These are phyloP conservation scores for Fusarium nodosum DNA, from an alignment of 2,329 filamentous ascomycete genomes.

Conservation along the genomic window DNA sequence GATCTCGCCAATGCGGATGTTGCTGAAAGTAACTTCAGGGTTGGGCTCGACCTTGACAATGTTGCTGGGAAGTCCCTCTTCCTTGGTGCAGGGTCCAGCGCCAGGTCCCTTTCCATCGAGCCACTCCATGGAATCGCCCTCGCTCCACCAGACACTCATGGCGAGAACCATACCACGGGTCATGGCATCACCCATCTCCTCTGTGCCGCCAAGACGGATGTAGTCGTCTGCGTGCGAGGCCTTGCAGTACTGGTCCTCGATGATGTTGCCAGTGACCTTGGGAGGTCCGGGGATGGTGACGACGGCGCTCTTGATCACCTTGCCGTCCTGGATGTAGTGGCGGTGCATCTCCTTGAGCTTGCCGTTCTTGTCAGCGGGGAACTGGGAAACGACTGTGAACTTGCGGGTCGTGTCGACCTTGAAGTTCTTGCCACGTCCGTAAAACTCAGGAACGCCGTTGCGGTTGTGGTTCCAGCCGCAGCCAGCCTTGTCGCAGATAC, in stretches of 20 bases:
- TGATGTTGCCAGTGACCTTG: slow-evolving; percentile 52
- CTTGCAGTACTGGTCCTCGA: slow-evolving; percentile 56
- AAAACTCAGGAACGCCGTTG: slow-evolving; percentile 50
- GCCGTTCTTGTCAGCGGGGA: slow-evolving; percentile 56
- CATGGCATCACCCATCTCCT: slow-evolving; percentile 62
- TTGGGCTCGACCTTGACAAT: slow-evolving; percentile 62
- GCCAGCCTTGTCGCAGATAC: slow-evolving; percentile 61
- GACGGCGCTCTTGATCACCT: slow-evolving; percentile 41
- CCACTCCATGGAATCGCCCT: slow-evolving; percentile 66
- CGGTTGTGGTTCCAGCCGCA: slow-evolving; percentile 62
- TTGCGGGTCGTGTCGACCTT: slow-evolving; percentile 56
- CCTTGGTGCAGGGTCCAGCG: slow-evolving; percentile 66
- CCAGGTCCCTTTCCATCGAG: slow-evolving; percentile 58
- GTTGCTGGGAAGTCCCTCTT: slow-evolving; percentile 64
- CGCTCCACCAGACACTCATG: slow-evolving; percentile 68
- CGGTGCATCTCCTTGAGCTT: slow-evolving; percentile 64
- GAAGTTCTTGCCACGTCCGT: slow-evolving; percentile 50
- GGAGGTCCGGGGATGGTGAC: slow-evolving; percentile 44
- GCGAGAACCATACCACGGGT: slow-evolving; percentile 65
- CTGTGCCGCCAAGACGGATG: slow-evolving; percentile 57
- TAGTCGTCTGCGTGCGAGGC: slow-evolving; percentile 51
- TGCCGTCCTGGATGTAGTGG: slow-evolving; percentile 59
- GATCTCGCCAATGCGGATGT: slow-evolving; percentile 73
- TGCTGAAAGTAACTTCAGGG: slow-evolving; percentile 67
- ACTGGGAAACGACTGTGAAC: slow-evolving; percentile 66